Evolutionary conservation across 2,329 filamentous ascomycete genomes (phyloP).

Genomic region (Ceratocystis smalleyi): DNA sequence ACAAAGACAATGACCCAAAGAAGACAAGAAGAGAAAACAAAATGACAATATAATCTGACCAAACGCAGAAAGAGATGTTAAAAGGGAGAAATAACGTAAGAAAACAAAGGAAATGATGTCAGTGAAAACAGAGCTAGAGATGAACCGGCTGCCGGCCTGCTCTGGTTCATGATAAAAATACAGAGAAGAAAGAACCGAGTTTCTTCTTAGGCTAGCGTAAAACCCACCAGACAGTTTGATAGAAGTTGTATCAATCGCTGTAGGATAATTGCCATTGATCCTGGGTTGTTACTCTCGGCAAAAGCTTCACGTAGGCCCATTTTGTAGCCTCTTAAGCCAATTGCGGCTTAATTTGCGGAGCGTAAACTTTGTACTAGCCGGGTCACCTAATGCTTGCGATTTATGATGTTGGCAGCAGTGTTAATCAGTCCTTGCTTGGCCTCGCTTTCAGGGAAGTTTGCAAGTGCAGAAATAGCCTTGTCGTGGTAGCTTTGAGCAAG

Average conservation of each 20-base stretch:
- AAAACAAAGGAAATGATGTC: slow-evolving; percentile 11
- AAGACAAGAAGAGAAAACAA: slow-evolving; percentile 7
- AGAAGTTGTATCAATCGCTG: too few relatives aligned
- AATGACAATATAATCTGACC: slow-evolving; percentile 11
- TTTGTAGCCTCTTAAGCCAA: neutral
- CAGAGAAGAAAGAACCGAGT: neutral
- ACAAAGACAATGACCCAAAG: slow-evolving; percentile 5
- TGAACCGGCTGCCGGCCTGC: too few relatives aligned
- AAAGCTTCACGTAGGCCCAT: too few relatives aligned
- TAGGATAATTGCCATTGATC: too few relatives aligned
- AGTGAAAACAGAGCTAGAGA: neutral
- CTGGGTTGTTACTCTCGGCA: too few relatives aligned
- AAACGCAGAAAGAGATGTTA: neutral
- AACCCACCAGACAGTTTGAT: too few relatives aligned
- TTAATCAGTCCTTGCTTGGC: slow-evolving; percentile 82
- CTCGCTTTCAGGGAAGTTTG: slow-evolving; percentile 77
- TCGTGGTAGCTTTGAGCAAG: slow-evolving; percentile 83
- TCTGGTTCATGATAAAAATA: slow-evolving; percentile 7
- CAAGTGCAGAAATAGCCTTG: slow-evolving; percentile 73
- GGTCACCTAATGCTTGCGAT: slow-evolving; percentile 56
- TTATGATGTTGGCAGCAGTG: slow-evolving; percentile 86
- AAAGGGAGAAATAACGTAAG: slow-evolving; percentile 9
- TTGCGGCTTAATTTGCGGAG: neutral
- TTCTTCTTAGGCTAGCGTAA: neutral
- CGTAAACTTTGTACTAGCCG: neutral